Evolutionary conservation across 768 basidiomycete species (phyloP).

Genomic region (Auricularia heimuer): DNA sequence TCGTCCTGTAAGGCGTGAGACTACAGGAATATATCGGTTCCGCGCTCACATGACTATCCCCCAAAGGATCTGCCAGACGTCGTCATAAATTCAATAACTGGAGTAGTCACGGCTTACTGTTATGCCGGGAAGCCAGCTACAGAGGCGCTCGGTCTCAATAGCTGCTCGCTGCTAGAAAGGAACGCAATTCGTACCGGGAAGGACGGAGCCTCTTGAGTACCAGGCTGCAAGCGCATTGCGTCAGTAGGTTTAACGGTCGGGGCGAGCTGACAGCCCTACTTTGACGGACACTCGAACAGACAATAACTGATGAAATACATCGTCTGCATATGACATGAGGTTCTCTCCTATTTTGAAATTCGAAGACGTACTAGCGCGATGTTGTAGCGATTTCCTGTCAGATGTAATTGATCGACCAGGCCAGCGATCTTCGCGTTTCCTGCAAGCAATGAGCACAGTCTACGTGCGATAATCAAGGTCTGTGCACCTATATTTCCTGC

Average conservation of each 20-base stretch:
- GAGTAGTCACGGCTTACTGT: conserved; percentile 31
- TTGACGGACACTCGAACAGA: conserved; percentile 56
- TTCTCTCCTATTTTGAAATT: background rate
- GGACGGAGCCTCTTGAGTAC: conserved; percentile 56
- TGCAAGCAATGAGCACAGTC: conserved; percentile 12
- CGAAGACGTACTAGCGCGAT: conserved; percentile 43
- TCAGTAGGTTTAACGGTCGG: background rate
- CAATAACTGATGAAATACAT: conserved; percentile 53
- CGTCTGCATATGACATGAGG: conserved; percentile 30
- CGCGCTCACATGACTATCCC: conserved; percentile 44
- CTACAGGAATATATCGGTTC: background rate
- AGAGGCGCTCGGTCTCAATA: background rate
- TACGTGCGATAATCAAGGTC: conserved; percentile 2
- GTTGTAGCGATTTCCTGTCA: conserved; percentile 54
- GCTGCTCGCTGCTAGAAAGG: conserved; percentile 2
- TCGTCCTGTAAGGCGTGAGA: conserved; percentile 29
- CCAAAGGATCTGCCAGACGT: conserved; percentile 41
- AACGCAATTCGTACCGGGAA: conserved; percentile 34
- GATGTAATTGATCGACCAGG: conserved; percentile 41
- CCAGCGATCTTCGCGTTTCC: conserved; percentile 65
- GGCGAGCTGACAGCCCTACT: conserved; percentile 30
- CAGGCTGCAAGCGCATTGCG: conserved; percentile 18
- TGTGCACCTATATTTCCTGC: conserved; percentile 46
- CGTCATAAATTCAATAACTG: background rate
- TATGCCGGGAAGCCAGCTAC: conserved; percentile 56